Evolutionary conservation across 2,329 filamentous ascomycete genomes (phyloP).

Genomic region (Grosmannia penicillata): DNA sequence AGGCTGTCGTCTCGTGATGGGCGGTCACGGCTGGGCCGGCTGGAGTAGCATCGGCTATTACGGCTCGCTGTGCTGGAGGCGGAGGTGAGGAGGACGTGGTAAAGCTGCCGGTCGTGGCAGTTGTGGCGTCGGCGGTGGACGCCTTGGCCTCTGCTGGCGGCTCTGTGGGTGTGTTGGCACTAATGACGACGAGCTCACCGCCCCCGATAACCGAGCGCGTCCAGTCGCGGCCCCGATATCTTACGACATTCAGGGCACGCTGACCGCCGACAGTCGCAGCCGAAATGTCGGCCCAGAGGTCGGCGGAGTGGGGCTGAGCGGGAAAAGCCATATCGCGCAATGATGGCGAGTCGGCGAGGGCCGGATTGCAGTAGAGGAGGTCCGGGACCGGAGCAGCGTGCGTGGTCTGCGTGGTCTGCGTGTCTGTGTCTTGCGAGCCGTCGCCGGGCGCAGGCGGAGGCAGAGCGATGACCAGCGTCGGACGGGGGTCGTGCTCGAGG

Average conservation of each 20-base stretch:
- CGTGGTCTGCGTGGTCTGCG: too few species aligned
- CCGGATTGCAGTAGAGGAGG: constrained; percentile 16
- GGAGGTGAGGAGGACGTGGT: too few species aligned
- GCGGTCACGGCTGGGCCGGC: too few species aligned
- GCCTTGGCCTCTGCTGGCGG: neutral
- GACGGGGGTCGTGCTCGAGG: constrained; percentile 23
- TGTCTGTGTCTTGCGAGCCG: neutral
- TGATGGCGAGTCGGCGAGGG: constrained; percentile 10
- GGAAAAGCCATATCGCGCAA: constrained; percentile 9
- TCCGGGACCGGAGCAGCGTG: neutral
- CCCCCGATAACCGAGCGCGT: constrained; percentile 7
- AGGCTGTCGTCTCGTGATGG: too few species aligned
- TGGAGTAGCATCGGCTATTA: too few species aligned
- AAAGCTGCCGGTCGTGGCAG: neutral
- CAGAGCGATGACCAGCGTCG: constrained; percentile 17
- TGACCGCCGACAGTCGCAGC: neutral
- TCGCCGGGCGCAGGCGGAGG: neutral
- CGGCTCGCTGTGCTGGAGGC: too few species aligned
- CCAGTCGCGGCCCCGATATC: constrained; percentile 8
- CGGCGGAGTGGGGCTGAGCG: constrained; percentile 5
- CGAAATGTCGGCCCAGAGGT: constrained; percentile 14
- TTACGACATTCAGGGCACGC: neutral
- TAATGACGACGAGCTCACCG: constrained; percentile 7
- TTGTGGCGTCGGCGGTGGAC: neutral
- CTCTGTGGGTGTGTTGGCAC: constrained; percentile 4